Base-by-base conservation (phyloP, 2,329 filamentous ascomycete species). In the Fusarium virguliforme region DNA sequence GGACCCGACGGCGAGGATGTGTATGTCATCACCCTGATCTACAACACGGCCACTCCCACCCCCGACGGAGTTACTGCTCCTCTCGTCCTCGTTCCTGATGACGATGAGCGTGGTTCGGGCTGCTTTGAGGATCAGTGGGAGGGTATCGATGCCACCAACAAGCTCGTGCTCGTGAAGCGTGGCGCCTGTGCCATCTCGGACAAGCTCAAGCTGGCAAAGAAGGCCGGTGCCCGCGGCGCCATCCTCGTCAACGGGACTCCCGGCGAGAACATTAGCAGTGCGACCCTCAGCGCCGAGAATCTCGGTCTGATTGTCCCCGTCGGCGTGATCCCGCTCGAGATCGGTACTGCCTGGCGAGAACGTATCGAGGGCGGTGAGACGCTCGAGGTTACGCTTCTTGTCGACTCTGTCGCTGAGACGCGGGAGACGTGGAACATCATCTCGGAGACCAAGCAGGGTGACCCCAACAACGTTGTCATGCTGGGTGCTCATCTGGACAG, bases 221-320 rank as follows among this genome's bases (percentile, higher is more conserved):
- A 79, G 8, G 77, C 81, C 9, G 84, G 83, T 43, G 84, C 83
- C 3, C 41, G 81, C 2, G 83, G 79, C 41, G 83, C 86, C 1
- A 79, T 92, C 32, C 83, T 92, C 55, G 91, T 90, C 77, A 89
- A 92, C 83, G 89, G 91, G 68, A 82, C 80, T 3, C 80, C 84
- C 0, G 88, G 87, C 1, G 69, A 75, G 9, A 58, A 67, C n/a
- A 76, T 81, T 4, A 77, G 84, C 2, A 79, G 81, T 26, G 89
- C 87, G 8, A 91, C 88, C 0, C 82, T 92, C 3, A 84, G 85
- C 18, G 81, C 81, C 1, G 79, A 80, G 70, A 82, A 81, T 72
- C 67, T 79, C 30, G 77, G 77, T 8, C 71, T 75, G 18, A 74
- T 83, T 5, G 76, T 80, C 9, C 80, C 83, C 9, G 79, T 81